These are phyloP conservation scores for Cytospora piceae DNA, from an alignment of 2,329 filamentous ascomycete genomes.

Conservation along the genomic window DNA sequence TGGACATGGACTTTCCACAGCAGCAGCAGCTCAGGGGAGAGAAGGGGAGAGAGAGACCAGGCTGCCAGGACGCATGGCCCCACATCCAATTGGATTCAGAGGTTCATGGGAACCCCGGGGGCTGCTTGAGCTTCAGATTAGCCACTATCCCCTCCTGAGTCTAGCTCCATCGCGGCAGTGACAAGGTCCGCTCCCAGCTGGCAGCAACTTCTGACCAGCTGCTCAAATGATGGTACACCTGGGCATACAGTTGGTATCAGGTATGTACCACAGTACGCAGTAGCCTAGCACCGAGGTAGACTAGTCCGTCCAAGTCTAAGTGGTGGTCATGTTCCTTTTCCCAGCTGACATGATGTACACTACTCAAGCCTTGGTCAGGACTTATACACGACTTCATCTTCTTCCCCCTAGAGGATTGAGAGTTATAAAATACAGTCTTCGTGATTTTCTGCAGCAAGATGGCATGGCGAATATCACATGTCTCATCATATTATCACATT, in stretches of 20 bases:
- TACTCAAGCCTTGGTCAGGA: background rate
- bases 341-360: background rate
- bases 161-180: background rate
- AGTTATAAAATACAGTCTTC: background rate
- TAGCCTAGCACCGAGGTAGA: background rate
- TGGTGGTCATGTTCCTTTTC: background rate
- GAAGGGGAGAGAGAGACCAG: background rate
- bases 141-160: background rate
- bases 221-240: background rate
- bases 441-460: background rate
- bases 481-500: background rate
- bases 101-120: background rate
- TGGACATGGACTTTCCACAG: slow-evolving; percentile 20
- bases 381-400: background rate
- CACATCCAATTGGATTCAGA: background rate
- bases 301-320: background rate
- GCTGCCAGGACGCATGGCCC: background rate
- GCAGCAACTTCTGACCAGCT: background rate
- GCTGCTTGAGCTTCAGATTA: background rate
- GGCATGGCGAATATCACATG: background rate
- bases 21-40: slow-evolving; percentile 4
- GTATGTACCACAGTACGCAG: too few relatives aligned
- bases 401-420: background rate
- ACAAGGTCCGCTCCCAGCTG: background rate
- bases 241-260: too few relatives aligned